Evolutionary conservation across 2,329 filamentous ascomycete species (phyloP), one percentile per base, ranked within the genome.

Genomic region (Metarhizium humberi): DNA sequence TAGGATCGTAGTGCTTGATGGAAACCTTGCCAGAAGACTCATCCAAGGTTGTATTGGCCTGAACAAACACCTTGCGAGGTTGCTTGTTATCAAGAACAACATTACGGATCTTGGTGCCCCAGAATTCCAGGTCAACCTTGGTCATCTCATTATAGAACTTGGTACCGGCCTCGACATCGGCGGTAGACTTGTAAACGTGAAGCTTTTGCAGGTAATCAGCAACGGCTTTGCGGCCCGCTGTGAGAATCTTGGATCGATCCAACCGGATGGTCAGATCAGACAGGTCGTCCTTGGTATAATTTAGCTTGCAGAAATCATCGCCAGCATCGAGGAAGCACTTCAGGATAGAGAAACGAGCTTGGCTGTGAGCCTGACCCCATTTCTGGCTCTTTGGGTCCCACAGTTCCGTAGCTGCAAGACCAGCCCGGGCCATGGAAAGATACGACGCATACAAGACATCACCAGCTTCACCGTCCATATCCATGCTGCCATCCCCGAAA

Each of bases 311-410:
- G 71, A 96, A 96, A 65, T 88, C 85, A 55, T 88, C 82, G n/a
- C 87, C 90, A 1, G 91, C 92, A 62, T 88, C 81, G 18, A 96
- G 79, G 79, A 96, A 92, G 63, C 85, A 92, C 67, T 80, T 84
- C 45, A 96, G 75, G 64, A 96, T 96, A 52, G 87, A 89, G 73
- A 91, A 96, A 11, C 92, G 87, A 25, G 91, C 92, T 72, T 95
- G 90, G 73, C 90, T 95, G 68, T 96, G 91, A 60, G 88, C 82
- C 71, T 96, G 92, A 8, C 92, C 92, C 92, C 92, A 96, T 74
- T 95, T 96, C 61, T 85, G 79, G 63, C 81, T 85, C 74, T 92
- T 92, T 6, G 91, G 91, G 65, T 96, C 91, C 91, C 91, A 97
- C 78, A 94, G 90, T 69, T 97, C 92, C 25, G 97, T 79, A 1